Base-by-base conservation (phyloP, 2,329 filamentous ascomycete genomes). In the Tothia fuscella region DNA sequence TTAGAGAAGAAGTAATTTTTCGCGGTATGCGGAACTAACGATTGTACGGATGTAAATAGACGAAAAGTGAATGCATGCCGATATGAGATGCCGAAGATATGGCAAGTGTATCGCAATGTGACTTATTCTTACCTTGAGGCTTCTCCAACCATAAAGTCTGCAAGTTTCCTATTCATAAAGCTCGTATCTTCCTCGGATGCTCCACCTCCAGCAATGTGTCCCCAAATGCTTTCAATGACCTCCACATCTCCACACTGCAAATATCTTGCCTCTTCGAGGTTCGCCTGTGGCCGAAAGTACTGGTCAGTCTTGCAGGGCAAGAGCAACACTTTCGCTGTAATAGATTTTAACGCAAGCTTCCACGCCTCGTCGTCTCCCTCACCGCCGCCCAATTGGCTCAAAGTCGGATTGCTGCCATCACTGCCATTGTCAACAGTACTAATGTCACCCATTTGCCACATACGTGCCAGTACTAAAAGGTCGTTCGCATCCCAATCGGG, bases 361-460 rank as follows among this genome's bases (percentile, higher is more conserved):
- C 62, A 38, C 31, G 59, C 51, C 2, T 53, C 56, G 7, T 52
- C 41, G 19, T 54, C 55, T 38, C 58, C 60, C 20, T 53, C 35
- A 17, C 50, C 41, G 21, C 33, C 33, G 16, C 33, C 10, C 14
- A 35, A 13, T 21, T 21, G 33, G 16, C 10, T 36, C 20, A 25
- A 13, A 16, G 7, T 13, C n/a, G n/a, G n/a, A n/a, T n/a, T n/a
- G n/a, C n/a, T n/a, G n/a, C n/a, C n/a, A n/a, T n/a, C n/a, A 16
- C 20, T 24, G 9, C 20, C 34, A 3, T 24, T 10, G 12, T 14
- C 10, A 24, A 24, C 12, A n/a, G 6, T 10, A 20, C 20, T 22
- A 5, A 65, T 53, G 46, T 65, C 61, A 2, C 62, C 63, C 3
- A 56, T 48, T 51, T 65, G 61, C 63, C 63, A 66, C 53, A 61